Conservation (phyloP, 306 rosid species). For the Canavalia gladiata region DNA sequence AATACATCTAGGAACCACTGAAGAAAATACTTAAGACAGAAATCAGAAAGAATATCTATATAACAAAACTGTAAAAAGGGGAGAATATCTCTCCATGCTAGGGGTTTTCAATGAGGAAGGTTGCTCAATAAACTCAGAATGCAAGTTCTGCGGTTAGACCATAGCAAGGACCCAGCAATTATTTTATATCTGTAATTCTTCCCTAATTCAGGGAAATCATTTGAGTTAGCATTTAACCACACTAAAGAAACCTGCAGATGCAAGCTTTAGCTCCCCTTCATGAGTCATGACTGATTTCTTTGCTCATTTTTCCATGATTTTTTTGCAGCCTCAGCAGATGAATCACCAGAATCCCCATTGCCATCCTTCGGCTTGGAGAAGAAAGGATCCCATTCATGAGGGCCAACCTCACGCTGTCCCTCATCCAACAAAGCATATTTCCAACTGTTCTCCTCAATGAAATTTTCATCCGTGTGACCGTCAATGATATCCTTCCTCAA, state of each 20-base stretch:
- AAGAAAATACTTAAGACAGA: constrained; percentile 53
- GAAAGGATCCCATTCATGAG: constrained; percentile 99
- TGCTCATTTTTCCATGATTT: constrained; percentile 96
- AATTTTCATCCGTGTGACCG: constrained; percentile 71
- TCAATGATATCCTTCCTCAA: constrained; percentile 83
- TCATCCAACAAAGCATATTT: constrained; percentile 90
- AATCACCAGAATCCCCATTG: constrained; percentile 70
- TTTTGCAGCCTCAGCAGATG: constrained; percentile 80
- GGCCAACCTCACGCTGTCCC: constrained; percentile 89
- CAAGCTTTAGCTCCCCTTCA: constrained; percentile 38
- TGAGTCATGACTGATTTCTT: constrained; percentile 59
- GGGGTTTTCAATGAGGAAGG: constrained; percentile 47
- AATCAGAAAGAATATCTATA: constrained; percentile 45
- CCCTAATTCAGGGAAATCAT: constrained; percentile 49
- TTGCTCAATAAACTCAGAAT: constrained; percentile 39
- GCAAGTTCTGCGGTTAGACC: constrained; percentile 43
- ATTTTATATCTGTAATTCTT: constrained; percentile 37
- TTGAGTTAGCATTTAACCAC: constrained; percentile 37
- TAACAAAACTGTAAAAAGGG: constrained; percentile 57
- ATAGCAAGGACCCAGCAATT: constrained; percentile 28
- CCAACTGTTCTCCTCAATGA: constrained; percentile 98
- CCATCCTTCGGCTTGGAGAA: constrained; percentile 95
- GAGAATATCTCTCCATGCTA: constrained; percentile 45
- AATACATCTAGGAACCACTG: constrained; percentile 62
- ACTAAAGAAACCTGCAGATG: constrained; percentile 38